Conservation (phyloP, 192 early-diverging fungal genomes). For the Coemansia sp. region DNA sequence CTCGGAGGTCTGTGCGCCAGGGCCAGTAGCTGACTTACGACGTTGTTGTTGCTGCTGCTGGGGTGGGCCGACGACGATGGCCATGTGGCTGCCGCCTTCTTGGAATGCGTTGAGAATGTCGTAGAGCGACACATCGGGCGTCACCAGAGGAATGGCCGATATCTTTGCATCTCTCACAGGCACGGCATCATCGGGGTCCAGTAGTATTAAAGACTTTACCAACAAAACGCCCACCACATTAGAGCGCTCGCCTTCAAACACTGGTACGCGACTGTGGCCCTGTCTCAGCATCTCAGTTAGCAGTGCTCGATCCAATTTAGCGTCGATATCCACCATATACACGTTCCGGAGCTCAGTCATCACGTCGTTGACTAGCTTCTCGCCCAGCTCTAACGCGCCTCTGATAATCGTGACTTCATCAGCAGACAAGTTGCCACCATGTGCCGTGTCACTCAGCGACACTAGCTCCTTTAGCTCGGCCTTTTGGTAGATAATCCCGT, state of each 20-base stretch:
- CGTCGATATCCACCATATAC: constrained; percentile 67
- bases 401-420: constrained; percentile 84
- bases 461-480: constrained; percentile 79
- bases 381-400: constrained; percentile 76
- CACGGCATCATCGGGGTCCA: constrained; percentile 70
- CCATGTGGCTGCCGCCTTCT: constrained; percentile 82
- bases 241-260: constrained; percentile 61
- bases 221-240: constrained; percentile 79
- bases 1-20: background rate
- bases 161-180: constrained; percentile 65
- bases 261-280: constrained; percentile 79
- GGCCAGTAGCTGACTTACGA: background rate
- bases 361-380: constrained; percentile 66
- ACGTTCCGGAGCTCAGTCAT: constrained; percentile 76
- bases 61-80: constrained; percentile 59
- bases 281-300: constrained; percentile 64
- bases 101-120: constrained; percentile 86
- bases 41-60: background rate
- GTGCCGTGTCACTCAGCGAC: constrained; percentile 69
- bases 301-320: constrained; percentile 60
- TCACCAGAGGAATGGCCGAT: constrained; percentile 52
- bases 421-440: constrained; percentile 69
- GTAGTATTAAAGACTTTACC: constrained; percentile 72
- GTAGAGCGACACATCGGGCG: constrained; percentile 54
- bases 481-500: constrained; percentile 86